These are phyloP conservation scores for Clarkia xantiana DNA, from an alignment of 345 rosid genomes.

Conservation along the genomic window DNA sequence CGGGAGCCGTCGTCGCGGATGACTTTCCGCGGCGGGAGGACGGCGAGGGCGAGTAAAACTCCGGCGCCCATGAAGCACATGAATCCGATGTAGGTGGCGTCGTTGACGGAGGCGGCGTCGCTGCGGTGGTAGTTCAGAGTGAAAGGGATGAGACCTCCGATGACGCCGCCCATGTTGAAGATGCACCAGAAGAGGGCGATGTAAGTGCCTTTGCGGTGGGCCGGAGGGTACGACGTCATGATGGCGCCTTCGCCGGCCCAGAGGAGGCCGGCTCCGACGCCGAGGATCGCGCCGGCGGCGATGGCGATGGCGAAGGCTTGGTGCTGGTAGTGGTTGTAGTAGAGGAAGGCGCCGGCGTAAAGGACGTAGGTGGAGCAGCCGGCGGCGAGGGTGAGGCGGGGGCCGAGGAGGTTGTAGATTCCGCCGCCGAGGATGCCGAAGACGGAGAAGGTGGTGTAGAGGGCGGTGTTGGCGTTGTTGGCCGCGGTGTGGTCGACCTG, in stretches of 20 bases:
- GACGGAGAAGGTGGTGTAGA: constrained; percentile 46
- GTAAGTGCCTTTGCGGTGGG: constrained; percentile 61
- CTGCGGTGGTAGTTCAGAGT: constrained; percentile 25
- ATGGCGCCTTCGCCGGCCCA: constrained; percentile 96
- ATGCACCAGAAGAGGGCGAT: constrained; percentile 59
- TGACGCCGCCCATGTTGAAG: constrained; percentile 58
- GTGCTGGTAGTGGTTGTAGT: constrained; percentile 36
- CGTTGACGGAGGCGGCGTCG: constrained; percentile 31
- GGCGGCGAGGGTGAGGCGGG: constrained; percentile 40
- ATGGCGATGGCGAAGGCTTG: constrained; percentile 40
- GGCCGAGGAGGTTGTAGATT: constrained; percentile 52
- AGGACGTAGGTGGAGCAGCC: constrained; percentile 71
- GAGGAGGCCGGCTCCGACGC: constrained; percentile 76
- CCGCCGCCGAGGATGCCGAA: constrained; percentile 55
- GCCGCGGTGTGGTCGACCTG: constrained; percentile 69
- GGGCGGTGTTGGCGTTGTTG: constrained; percentile 75
- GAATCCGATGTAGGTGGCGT: constrained; percentile 45
- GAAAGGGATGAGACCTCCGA: constrained; percentile 59
- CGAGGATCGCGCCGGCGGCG: constrained; percentile 51
- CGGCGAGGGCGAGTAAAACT: constrained; percentile 23
- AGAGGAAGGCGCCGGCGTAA: constrained; percentile 50
- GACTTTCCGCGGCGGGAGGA: constrained; percentile 32
- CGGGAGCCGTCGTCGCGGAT: constrained; percentile 34
- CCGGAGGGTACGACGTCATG: constrained; percentile 89
- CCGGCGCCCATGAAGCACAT: constrained; percentile 77